Percentiles rank a stretch among this genome's conserved stretches.
These are phyloP conservation scores for Nelumbo lutea DNA, from an alignment of 164 flowering plant genomes.

Conservation along the genomic window DNA sequence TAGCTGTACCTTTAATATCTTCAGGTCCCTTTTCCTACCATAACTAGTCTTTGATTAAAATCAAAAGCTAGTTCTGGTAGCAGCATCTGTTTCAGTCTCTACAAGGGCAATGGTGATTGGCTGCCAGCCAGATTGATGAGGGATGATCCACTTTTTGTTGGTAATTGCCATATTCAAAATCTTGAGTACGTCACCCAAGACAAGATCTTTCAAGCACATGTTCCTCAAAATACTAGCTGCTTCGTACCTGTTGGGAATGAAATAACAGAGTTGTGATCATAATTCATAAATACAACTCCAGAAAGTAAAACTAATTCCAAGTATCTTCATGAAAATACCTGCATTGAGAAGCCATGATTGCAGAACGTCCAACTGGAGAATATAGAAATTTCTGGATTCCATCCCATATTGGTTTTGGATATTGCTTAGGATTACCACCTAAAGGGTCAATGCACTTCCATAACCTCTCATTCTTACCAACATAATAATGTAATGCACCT, in stretches of 20 bases:
- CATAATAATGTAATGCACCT: constrained; percentile 53
- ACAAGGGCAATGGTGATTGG: constrained; percentile 52
- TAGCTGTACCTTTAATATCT: background rate
- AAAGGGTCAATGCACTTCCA: constrained; percentile 81
- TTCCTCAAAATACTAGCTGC: constrained; percentile 59
- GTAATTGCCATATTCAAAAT: constrained; percentile 52
- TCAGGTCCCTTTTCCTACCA: constrained; percentile 11
- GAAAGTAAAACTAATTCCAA: constrained; percentile 2
- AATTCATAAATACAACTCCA: background rate
- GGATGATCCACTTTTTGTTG: constrained; percentile 61
- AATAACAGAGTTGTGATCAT: background rate
- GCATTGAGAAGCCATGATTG: constrained; percentile 58
- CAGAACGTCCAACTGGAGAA: constrained; percentile 55
- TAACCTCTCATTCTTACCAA: constrained; percentile 49
- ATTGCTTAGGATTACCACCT: constrained; percentile 44
- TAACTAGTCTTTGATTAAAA: constrained; percentile 8
- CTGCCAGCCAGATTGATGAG: constrained; percentile 74
- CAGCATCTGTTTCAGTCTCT: constrained; percentile 28
- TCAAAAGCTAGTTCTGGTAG: constrained; percentile 28
- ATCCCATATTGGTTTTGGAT: constrained; percentile 60
- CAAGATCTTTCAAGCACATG: constrained; percentile 46
- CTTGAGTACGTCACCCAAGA: constrained; percentile 73
- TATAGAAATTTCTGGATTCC: constrained; percentile 47
- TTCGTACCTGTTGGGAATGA: constrained; percentile 50
- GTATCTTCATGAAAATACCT: constrained; percentile 35